phyloP scores from a whole-genome alignment of 805 yeast species.

The Soucietia sequanensis region DNA sequence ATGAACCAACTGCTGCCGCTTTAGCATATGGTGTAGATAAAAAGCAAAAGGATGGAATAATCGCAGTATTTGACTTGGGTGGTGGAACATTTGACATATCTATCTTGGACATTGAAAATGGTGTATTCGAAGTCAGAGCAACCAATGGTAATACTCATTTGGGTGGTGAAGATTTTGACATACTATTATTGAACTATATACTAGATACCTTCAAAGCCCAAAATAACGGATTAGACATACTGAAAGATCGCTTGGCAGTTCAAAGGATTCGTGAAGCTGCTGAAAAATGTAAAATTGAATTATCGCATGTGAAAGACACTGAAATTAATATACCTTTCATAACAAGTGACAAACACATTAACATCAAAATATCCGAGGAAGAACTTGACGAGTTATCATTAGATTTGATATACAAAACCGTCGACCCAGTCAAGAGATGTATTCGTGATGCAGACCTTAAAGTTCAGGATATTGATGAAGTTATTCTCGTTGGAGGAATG shows the following conservation, averaged over 20 bases:
- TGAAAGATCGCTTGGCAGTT: conserved; percentile 54
- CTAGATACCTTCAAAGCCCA: conserved; percentile 55
- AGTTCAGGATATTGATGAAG: conserved; percentile 67
- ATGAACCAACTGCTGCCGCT: conserved; percentile 94
- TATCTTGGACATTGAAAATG: conserved; percentile 93
- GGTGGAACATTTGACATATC: conserved; percentile 99
- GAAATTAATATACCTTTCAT: conserved; percentile 71
- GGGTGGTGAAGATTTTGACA: conserved; percentile 90
- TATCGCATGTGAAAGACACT: conserved; percentile 63
- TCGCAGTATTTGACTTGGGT: conserved; percentile 96
- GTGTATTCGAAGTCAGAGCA: conserved; percentile 96
- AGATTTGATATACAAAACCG: conserved; percentile 63
- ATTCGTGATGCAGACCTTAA: conserved; percentile 70
- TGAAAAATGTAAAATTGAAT: conserved; percentile 72
- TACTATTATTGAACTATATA: conserved; percentile 56
- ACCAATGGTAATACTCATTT: conserved; percentile 95
- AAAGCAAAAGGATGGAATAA: conserved; percentile 73
- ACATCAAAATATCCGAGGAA: conserved; percentile 57
- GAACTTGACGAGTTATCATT: conserved; percentile 67
- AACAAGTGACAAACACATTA: conserved; percentile 58
- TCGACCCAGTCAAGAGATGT: conserved; percentile 73
- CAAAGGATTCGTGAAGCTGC: conserved; percentile 80
- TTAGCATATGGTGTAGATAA: conserved; percentile 93
- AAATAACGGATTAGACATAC: conserved; percentile 50
- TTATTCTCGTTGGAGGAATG: conserved; percentile 85